phyloP scores from a whole-genome alignment of 2,329 filamentous ascomycete species.

The Cytospora mali region DNA sequence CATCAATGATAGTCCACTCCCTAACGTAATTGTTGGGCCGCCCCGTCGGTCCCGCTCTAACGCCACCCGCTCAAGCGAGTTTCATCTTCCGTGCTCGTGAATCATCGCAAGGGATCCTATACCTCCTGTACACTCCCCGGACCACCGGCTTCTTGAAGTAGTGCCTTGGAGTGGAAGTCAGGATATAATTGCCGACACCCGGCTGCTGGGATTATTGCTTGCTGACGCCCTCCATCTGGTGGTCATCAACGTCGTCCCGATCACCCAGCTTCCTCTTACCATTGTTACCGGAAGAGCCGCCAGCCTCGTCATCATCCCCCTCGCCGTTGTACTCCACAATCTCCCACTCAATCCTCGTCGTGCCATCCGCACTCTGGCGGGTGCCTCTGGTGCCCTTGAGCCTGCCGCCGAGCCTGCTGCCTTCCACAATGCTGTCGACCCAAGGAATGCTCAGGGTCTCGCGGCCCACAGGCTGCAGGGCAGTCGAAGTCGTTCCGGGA shows the following conservation, averaged over 20 bases:
- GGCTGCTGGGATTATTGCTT: conserved; percentile 2
- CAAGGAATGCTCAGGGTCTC: conserved; percentile 77
- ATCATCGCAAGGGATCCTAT: background rate
- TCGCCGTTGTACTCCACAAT: conserved; percentile 71
- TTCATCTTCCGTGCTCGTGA: background rate
- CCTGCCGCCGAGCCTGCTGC: conserved; percentile 71
- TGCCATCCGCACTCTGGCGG: conserved; percentile 63
- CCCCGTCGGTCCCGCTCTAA: conserved; percentile 11
- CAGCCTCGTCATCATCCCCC: conserved; percentile 35
- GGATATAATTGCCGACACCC: background rate
- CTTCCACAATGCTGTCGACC: conserved; percentile 81
- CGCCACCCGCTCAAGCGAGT: conserved; percentile 5
- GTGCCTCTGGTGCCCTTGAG: conserved; percentile 61
- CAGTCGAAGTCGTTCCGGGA: conserved; percentile 2
- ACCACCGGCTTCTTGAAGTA: background rate
- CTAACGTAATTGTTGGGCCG: background rate
- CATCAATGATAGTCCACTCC: background rate
- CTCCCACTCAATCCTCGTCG: conserved; percentile 77
- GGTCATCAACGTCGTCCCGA: conserved; percentile 36
- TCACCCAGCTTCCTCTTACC: conserved; percentile 58
- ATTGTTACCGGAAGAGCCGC: conserved; percentile 39
- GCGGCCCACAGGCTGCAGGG: conserved; percentile 42
- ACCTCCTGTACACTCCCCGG: background rate
- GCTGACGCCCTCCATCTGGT: conserved; percentile 10
- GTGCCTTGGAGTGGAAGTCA: background rate